A percentile compares a stretch with the other conserved stretches of the same genome.
Conservation (phyloP, 2,329 filamentous ascomycete species). For the Cryphonectria naterciae region DNA sequence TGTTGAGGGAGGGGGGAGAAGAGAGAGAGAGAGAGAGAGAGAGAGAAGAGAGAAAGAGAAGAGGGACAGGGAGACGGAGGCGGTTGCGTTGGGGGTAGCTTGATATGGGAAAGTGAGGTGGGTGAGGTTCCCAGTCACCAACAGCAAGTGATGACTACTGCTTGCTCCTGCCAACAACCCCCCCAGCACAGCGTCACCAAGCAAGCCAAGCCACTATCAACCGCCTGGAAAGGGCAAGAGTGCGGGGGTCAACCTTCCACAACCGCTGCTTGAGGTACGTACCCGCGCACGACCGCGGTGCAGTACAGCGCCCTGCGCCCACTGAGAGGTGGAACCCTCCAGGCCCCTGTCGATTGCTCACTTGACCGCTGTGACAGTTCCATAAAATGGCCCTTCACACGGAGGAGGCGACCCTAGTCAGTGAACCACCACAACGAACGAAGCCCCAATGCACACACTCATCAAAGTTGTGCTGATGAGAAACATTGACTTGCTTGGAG, state of each 20-base stretch:
- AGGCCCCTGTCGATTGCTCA: neutral
- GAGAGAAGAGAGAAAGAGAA: neutral
- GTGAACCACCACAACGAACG: neutral
- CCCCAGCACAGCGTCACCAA: neutral
- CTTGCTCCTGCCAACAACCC: neutral
- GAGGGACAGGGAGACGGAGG: neutral
- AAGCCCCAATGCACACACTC: neutral
- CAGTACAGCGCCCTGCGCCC: neutral
- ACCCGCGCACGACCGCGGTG: neutral
- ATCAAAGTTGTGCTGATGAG: neutral
- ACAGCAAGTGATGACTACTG: neutral
- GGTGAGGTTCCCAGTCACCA: constrained; percentile 4
- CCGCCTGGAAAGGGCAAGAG: neutral
- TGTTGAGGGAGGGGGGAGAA: neutral
- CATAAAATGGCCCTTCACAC: neutral
- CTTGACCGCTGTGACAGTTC: constrained; percentile 4
- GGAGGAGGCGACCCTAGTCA: neutral
- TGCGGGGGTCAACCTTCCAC: constrained; percentile 1
- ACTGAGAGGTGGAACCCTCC: neutral
- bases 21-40: neutral
- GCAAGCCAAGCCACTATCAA: neutral
- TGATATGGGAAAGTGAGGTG: constrained; percentile 8
- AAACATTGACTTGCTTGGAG: neutral
- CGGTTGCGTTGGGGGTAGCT: constrained; percentile 3
- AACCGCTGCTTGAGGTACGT: neutral